These are phyloP conservation scores for Prunus mume DNA, from an alignment of 306 rosid genomes.

Conservation along the genomic window DNA sequence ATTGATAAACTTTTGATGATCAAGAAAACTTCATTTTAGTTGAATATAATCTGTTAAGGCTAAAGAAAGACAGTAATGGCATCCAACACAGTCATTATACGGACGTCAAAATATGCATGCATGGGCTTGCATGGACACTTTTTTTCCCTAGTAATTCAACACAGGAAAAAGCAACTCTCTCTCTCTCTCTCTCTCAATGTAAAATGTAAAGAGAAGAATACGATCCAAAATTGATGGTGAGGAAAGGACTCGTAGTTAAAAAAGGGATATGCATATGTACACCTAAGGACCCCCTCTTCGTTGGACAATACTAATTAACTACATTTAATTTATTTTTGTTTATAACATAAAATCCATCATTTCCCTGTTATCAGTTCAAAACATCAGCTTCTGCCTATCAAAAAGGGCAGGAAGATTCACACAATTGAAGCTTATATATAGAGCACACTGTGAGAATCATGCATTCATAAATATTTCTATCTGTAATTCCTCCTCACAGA, in stretches of 20 bases:
- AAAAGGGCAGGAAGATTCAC: too few relatives aligned
- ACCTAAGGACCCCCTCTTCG: neutral
- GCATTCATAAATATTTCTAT: neutral
- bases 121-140: too few relatives aligned
- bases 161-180: too few relatives aligned
- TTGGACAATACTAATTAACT: constrained; percentile 1
- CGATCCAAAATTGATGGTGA: too few relatives aligned
- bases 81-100: too few relatives aligned
- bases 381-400: neutral
- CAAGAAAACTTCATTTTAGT: neutral
- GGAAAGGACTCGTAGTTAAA: too few relatives aligned
- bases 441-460: neutral
- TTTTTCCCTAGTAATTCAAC: too few relatives aligned
- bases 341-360: neutral
- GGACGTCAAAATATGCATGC: too few relatives aligned
- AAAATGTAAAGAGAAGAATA: neutral
- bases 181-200: too few relatives aligned
- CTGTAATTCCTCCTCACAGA: neutral
- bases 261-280: too few relatives aligned
- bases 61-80: too few relatives aligned
- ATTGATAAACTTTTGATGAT: neutral
- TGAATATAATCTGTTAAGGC: too few relatives aligned
- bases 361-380: neutral
- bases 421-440: neutral
- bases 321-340: neutral